Base-by-base conservation (phyloP, 352 stramenopile species). In the Phytopythium oedochilum region DNA sequence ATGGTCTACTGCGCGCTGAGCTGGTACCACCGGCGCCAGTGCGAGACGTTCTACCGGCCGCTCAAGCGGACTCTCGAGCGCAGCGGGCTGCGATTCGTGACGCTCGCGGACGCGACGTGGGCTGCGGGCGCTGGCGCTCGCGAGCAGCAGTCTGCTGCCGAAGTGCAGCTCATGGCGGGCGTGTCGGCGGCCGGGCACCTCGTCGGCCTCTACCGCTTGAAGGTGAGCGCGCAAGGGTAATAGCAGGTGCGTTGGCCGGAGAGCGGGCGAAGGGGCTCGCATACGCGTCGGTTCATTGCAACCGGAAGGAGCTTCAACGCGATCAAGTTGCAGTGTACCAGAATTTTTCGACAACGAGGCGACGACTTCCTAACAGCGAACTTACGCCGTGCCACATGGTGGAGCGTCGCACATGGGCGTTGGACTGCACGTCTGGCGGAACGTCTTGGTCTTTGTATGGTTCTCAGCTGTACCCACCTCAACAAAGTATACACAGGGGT, bases 11-110 rank as follows among this genome's bases (percentile, higher is more conserved):
- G 46, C 46, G 55, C 55, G 55, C 55, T 60, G 29, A 49, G 55
- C 45, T 44, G 55, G 35, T 60, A 60, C 36, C 31, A 60, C 36
- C 55, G 55, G 18, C 55, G 55, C 9, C 55, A 60, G 55, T 60
- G 55, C 55, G 55, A 54, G 55, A 42, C 36, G 44, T 50, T 55
- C 45, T 55, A 60, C 55, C 55, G 50, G 26, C 53, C 54, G 20
- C 55, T 60, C 18, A 48, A 48, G 36, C 28, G 28, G 14, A 35
- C 56, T 14, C 51, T 56, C 7, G 14, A 20, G 46, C 32, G 31
- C 20, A 25, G 34, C 8, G 28, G 36, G 14, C 39, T 61, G 35
- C 46, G 35, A 6, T 61, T 51, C 28, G 46, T 61, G 15, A n/a
- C 25, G 8, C 35, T 53, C 18, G 36, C 51, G 20, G 38, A 56